phyloP scores from a whole-genome alignment of 228 moss, liverwort and hornwort species.

The Sphagnum magellanicum region DNA sequence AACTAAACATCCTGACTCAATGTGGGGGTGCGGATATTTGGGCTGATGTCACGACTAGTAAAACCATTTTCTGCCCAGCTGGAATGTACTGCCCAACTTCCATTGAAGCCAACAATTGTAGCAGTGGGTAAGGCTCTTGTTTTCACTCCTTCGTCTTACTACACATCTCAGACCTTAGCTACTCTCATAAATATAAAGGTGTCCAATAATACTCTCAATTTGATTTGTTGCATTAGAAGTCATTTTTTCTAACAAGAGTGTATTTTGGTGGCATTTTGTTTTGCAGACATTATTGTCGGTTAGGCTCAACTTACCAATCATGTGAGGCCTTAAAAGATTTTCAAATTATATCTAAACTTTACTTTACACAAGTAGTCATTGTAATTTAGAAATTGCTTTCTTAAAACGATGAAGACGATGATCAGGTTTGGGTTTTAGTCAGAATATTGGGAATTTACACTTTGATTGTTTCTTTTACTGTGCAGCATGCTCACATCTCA shows the following conservation, averaged over 20 bases:
- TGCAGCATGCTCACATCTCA: slow-evolving; percentile 32
- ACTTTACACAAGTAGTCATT: no score
- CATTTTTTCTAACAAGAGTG: not conserved
- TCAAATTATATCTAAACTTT: no score
- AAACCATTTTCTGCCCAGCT: slow-evolving; percentile 21
- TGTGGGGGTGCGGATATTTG: slow-evolving; percentile 50
- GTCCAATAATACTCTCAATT: no score
- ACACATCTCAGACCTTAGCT: no score
- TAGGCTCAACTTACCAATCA: slow-evolving; percentile 20
- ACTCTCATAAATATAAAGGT: no score
- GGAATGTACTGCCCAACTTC: slow-evolving; percentile 27
- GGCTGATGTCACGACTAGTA: slow-evolving; percentile 6
- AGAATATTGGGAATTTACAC: no score
- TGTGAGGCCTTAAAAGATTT: slow-evolving; percentile 14
- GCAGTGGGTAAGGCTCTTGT: slow-evolving; percentile 16
- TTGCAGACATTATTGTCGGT: slow-evolving; percentile 40
- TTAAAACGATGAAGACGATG: no score
- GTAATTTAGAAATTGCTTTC: no score
- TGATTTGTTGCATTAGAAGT: not conserved
- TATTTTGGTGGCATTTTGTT: not conserved
- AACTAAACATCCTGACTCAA: not conserved
- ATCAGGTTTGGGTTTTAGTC: not conserved
- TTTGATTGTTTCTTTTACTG: no score
- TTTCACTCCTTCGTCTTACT: not conserved
- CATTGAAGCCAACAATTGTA: slow-evolving; percentile 6